A percentile compares a stretch with the other conserved stretches of the same genome.
These are phyloP conservation scores for Elsinoe perseae DNA, from an alignment of 2,329 filamentous ascomycete genomes.

Conservation along the genomic window DNA sequence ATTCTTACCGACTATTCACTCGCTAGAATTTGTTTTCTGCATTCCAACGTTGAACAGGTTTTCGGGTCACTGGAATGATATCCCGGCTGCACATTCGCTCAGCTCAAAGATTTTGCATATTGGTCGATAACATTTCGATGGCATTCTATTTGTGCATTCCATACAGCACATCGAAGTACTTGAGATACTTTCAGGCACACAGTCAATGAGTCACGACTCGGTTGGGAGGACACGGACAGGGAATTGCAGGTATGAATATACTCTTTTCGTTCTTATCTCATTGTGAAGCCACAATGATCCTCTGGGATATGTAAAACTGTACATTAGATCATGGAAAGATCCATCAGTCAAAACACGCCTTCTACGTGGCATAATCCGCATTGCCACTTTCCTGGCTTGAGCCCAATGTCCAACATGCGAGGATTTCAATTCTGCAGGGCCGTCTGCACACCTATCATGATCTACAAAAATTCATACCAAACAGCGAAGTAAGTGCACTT, in stretches of 20 bases:
- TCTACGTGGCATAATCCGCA: background rate
- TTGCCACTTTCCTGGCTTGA: background rate
- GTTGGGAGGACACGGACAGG: background rate
- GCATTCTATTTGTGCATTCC: background rate
- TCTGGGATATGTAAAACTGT: background rate
- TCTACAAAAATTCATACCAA: too few relatives aligned
- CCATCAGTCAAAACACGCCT: background rate
- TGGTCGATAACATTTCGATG: background rate
- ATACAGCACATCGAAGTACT: background rate
- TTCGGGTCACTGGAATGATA: slow-evolving; percentile 11
- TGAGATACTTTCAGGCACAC: background rate
- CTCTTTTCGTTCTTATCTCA: background rate
- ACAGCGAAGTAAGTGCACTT: background rate
- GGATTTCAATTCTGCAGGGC: background rate
- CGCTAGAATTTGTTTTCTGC: slow-evolving; percentile 9
- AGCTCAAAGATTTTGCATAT: background rate
- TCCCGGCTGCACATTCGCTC: slow-evolving; percentile 12
- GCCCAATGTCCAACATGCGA: background rate
- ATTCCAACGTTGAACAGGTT: background rate
- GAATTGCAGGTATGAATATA: background rate
- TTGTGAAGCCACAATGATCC: background rate
- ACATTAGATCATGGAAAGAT: background rate
- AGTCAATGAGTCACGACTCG: background rate
- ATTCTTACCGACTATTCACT: background rate
- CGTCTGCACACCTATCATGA: background rate